Percentiles rank a stretch among this genome's conserved stretches.
phyloP scores from a whole-genome alignment of 2,329 filamentous ascomycete species.

The Monosporascus sp. region DNA sequence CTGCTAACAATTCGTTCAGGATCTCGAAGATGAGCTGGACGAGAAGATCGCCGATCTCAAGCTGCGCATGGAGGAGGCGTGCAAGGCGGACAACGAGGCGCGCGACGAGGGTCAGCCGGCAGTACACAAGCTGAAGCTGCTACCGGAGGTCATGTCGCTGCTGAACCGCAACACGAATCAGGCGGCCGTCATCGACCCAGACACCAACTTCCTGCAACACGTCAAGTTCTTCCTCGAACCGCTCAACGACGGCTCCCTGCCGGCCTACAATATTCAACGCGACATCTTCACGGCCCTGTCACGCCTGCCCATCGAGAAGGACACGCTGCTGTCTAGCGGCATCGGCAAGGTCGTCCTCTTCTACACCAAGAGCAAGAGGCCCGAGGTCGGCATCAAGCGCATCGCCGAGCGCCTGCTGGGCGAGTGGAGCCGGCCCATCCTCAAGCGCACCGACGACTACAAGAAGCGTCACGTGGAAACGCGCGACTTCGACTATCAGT shows the following conservation, averaged over 20 bases:
- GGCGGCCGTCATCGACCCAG: conserved; percentile 81
- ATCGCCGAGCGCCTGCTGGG: conserved; percentile 88
- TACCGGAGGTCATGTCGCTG: conserved; percentile 82
- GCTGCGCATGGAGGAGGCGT: conserved; percentile 83
- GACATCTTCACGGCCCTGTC: conserved; percentile 80
- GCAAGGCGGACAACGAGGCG: conserved; percentile 76
- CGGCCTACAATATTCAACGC: conserved; percentile 95
- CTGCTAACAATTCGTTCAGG: conserved; percentile 41
- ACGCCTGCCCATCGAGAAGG: conserved; percentile 83
- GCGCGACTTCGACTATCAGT: conserved; percentile 60
- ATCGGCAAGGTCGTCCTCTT: conserved; percentile 96
- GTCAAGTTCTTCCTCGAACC: conserved; percentile 98
- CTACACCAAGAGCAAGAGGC: conserved; percentile 91
- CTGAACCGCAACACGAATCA: conserved; percentile 86
- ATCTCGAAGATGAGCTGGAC: conserved; percentile 85
- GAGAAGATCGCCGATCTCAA: conserved; percentile 85
- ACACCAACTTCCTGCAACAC: conserved; percentile 89
- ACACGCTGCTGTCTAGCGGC: conserved; percentile 80
- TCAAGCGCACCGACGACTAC: conserved; percentile 92
- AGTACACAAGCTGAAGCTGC: conserved; percentile 86
- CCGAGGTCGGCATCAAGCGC: conserved; percentile 83
- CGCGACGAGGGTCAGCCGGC: conserved; percentile 76
- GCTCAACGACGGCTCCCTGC: conserved; percentile 85
- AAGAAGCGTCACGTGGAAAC: conserved; percentile 71
- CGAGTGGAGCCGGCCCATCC: conserved; percentile 91